Percentiles rank a stretch among this genome's conserved stretches.
Conservation (phyloP, 305 asterid genomes). For the Euphrasia arctica region DNA sequence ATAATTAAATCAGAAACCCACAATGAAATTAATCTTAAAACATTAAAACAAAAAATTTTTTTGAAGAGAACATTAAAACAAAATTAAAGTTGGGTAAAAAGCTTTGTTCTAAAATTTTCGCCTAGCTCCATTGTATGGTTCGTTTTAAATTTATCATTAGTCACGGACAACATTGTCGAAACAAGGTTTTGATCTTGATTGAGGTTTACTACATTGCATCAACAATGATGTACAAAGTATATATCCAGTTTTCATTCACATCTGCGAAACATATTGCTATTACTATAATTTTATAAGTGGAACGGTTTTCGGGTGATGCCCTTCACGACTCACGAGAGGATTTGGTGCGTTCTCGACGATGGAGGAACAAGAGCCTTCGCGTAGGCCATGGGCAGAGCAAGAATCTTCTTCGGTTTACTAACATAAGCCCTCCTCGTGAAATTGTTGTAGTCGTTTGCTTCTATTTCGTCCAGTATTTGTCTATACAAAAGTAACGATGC, state of each 20-base stretch:
- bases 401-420: constrained; percentile 75
- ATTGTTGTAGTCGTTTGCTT: constrained; percentile 92
- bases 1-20: too few species aligned
- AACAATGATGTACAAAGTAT: background rate
- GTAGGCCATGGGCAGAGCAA: constrained; percentile 80
- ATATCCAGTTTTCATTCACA: too few species aligned
- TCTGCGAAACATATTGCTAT: too few species aligned
- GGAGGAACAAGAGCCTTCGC: constrained; percentile 65
- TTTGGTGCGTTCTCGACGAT: constrained; percentile 24
- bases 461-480: constrained; percentile 89
- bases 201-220: background rate
- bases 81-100: too few species aligned
- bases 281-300: background rate
- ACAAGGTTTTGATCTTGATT: background rate
- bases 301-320: background rate
- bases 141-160: too few species aligned
- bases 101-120: too few species aligned
- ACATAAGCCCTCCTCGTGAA: constrained; percentile 92
- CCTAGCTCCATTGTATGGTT: too few species aligned
- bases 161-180: too few species aligned
- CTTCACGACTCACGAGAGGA: constrained; percentile 45
- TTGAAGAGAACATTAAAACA: too few species aligned
- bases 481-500: constrained; percentile 69
- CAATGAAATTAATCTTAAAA: too few species aligned
- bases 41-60: too few species aligned